Evolutionary conservation across 345 rosid genomes (phyloP).

Genomic region (Erysimum cheiranthoides): DNA sequence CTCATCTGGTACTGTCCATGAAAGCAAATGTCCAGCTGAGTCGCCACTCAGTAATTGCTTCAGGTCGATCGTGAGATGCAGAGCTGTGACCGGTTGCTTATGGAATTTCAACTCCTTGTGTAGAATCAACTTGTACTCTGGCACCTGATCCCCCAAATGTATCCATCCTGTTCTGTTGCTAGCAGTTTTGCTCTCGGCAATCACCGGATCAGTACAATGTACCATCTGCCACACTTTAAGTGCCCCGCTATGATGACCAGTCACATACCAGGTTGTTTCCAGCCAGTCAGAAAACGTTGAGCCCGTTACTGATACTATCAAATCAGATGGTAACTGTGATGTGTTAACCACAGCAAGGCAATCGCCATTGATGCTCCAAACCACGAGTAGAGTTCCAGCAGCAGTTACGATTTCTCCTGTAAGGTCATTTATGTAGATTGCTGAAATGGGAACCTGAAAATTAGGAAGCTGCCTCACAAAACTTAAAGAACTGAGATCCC

Average conservation of each 20-base stretch:
- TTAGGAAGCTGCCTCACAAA: constrained; percentile 81
- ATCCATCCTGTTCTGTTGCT: constrained; percentile 50
- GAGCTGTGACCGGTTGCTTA: constrained; percentile 80
- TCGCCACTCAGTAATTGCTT: constrained; percentile 92
- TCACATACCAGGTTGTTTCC: constrained; percentile 85
- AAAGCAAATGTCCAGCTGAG: constrained; percentile 73
- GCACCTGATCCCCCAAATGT: constrained; percentile 55
- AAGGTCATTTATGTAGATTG: constrained; percentile 81
- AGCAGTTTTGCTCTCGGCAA: constrained; percentile 46
- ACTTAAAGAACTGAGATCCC: constrained; percentile 88
- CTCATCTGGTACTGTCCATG: constrained; percentile 86
- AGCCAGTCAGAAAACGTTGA: constrained; percentile 84
- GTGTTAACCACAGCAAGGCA: constrained; percentile 83
- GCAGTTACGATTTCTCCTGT: constrained; percentile 90
- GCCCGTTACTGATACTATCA: constrained; percentile 73
- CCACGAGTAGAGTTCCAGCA: constrained; percentile 81
- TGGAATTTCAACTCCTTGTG: constrained; percentile 78
- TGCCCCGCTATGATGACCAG: constrained; percentile 94
- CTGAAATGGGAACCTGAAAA: constrained; percentile 78
- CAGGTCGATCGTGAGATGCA: constrained; percentile 68
- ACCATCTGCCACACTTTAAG: constrained; percentile 90
- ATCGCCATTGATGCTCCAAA: constrained; percentile 96
- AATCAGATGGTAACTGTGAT: constrained; percentile 86
- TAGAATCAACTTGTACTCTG: constrained; percentile 77
- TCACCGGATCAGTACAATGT: constrained; percentile 61